Evolutionary conservation across 306 rosid species (phyloP).

Genomic region (Fragaria iinumae): DNA sequence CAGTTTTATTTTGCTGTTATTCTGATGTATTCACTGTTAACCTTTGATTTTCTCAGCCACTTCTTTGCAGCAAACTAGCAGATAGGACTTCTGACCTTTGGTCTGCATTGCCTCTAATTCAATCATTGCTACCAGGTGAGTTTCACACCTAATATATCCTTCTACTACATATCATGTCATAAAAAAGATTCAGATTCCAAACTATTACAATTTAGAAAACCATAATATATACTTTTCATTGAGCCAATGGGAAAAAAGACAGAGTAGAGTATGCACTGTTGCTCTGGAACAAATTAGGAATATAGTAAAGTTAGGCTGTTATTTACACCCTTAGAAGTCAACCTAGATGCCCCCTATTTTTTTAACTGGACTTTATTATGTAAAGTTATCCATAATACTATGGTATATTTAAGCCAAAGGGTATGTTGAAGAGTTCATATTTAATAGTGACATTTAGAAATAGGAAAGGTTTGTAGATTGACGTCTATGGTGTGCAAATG

Average conservation of each 20-base stretch:
- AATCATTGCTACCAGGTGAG: conserved; percentile 87
- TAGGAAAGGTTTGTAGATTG: not conserved
- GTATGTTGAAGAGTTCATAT: not conserved
- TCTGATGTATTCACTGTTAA: conserved; percentile 23
- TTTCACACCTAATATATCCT: conserved; percentile 18
- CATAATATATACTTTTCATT: not conserved
- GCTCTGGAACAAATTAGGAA: not conserved
- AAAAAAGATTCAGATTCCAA: not conserved
- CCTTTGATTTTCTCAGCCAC: conserved; percentile 56
- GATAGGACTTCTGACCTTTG: conserved; percentile 72
- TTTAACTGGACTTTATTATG: not conserved
- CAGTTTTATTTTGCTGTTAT: conserved; percentile 8
- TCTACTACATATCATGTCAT: not conserved
- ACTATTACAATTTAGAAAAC: not conserved
- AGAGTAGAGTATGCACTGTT: not conserved
- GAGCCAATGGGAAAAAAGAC: not conserved
- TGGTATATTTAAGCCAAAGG: not conserved
- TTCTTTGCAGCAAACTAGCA: conserved; percentile 81
- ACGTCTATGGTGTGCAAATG: not conserved
- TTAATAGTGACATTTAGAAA: not conserved
- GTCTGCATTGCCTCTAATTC: conserved; percentile 78
- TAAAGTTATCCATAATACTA: not conserved
- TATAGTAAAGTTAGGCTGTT: not conserved
- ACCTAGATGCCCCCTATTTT: not conserved
- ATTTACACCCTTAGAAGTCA: not conserved